Base-by-base conservation (phyloP, 805 yeast species). In the Yarrowia keelungensis region DNA sequence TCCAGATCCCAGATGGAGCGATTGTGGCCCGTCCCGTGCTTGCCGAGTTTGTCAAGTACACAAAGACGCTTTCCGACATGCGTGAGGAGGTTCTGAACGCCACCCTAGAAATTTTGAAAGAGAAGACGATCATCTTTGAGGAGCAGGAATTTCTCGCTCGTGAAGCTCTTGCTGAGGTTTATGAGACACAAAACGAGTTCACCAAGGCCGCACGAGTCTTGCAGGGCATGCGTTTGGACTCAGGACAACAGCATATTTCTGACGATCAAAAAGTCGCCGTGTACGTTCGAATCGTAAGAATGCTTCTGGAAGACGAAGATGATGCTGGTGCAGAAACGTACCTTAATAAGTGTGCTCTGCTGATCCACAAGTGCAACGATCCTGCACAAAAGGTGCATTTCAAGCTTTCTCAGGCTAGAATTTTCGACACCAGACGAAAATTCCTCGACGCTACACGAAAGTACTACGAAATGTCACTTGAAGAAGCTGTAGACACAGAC, bases 361-460 rank as follows among this genome's bases (percentile, higher is more conserved):
- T 75, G 36, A 59, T 75, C 19, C 72, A 73, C 36, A 66, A 58
- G 12, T 62, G 74, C n/a, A 58, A 56, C 26, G 67, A 70, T 14
- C 42, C 68, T 3, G 69, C 47, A 8, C 70, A 70, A 15, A 53
- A 73, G 22, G 64, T 75, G 36, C 76, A 73, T 38, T 75, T 75
- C 71, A 72, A 72, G 69, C 73, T 76, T 15, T 71, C 74, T 2
- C 78, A 76, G 58, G 79, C 79, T 5, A 70, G 77, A 14, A 74
- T 76, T 15, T 71, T 73, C 16, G 79, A 77, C 26, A 72, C 74
- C 5, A 74, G 73, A 19, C 67, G 74, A 11, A 70, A 71, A 50
- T 76, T 75, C 67, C 69, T 76, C 56, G 79, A 76, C 11, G 79
- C 79, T 3, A 68, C 75, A 4, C 58, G 62, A 45, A 75, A 75